Evolutionary conservation across 306 rosid genomes (phyloP).

Genomic region (Vigna nakashimae): DNA sequence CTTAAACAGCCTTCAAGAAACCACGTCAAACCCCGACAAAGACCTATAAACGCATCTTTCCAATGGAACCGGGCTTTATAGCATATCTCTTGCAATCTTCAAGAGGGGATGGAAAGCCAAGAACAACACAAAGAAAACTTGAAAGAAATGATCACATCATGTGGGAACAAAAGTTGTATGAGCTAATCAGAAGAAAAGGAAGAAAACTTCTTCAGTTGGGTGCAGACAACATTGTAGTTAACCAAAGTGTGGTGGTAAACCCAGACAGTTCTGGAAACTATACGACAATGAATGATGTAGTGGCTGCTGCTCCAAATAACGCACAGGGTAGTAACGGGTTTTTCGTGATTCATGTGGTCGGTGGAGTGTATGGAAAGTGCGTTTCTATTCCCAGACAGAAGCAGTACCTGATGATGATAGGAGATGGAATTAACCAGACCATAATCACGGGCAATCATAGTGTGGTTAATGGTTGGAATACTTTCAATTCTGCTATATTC

Average conservation of each 20-base stretch:
- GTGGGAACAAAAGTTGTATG: slow-evolving; percentile 22
- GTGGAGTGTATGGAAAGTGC: slow-evolving; percentile 65
- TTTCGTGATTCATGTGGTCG: slow-evolving; percentile 41
- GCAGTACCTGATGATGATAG: slow-evolving; percentile 64
- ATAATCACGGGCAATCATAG: slow-evolving; percentile 68
- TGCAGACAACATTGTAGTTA: slow-evolving; percentile 19
- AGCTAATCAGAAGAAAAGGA: slow-evolving; percentile 2
- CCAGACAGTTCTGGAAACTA: slow-evolving; percentile 45
- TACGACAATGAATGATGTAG: slow-evolving; percentile 45
- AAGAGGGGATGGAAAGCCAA: neutral
- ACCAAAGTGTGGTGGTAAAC: slow-evolving; percentile 42
- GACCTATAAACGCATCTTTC: slow-evolving; percentile 42
- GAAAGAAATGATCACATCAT: neutral
- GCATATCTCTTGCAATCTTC: slow-evolving; percentile 41
- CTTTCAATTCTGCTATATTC: slow-evolving; percentile 73
- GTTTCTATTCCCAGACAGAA: slow-evolving; percentile 58
- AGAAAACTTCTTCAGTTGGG: slow-evolving; percentile 31
- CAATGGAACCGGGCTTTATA: slow-evolving; percentile 37
- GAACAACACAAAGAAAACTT: neutral
- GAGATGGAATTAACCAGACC: slow-evolving; percentile 74
- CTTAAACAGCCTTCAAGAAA: slow-evolving; percentile 33
- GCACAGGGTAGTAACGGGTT: slow-evolving; percentile 4
- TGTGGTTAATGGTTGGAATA: slow-evolving; percentile 67
- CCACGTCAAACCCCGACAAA: slow-evolving; percentile 3
- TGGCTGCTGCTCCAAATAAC: slow-evolving; percentile 48